phyloP scores from a whole-genome alignment of 495 filamentous ascomycete species.

The Penicillium daleae region DNA sequence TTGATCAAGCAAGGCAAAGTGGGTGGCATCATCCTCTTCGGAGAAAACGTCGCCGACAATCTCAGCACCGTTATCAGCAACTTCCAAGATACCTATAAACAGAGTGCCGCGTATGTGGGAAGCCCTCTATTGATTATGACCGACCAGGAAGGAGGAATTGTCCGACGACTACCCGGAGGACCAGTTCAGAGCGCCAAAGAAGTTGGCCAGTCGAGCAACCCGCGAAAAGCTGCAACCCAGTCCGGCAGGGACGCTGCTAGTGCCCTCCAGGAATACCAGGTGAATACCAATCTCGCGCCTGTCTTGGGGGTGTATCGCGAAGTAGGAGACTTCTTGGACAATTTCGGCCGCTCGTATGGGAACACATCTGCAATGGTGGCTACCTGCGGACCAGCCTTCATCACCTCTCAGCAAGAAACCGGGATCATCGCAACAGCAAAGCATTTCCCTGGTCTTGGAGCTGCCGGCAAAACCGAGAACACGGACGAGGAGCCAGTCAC shows the following conservation, averaged over 20 bases:
- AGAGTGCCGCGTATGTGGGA: constrained; percentile 27
- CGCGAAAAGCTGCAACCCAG: constrained; percentile 25
- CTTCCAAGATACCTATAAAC: constrained; percentile 33
- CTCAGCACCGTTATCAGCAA: constrained; percentile 24
- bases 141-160: constrained; percentile 41
- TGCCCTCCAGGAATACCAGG: constrained; percentile 23
- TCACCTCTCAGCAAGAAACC: constrained; percentile 32
- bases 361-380: constrained; percentile 29
- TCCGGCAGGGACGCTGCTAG: constrained; percentile 31
- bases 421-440: constrained; percentile 42
- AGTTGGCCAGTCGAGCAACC: constrained; percentile 31
- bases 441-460: constrained; percentile 39
- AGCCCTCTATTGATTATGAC: constrained; percentile 41
- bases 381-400: constrained; percentile 32
- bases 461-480: constrained; percentile 27
- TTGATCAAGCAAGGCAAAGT: constrained; percentile 37
- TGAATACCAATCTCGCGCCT: constrained; percentile 40
- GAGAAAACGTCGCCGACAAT: constrained; percentile 35
- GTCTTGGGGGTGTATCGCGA: constrained; percentile 37
- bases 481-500: constrained; percentile 39
- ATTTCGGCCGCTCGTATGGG: constrained; percentile 35
- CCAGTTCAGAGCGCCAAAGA: constrained; percentile 35
- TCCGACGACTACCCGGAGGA: constrained; percentile 38
- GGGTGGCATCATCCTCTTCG: constrained; percentile 42
- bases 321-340: constrained; percentile 36